phyloP scores from a whole-genome alignment of 2,329 filamentous ascomycete genomes.

The Verticillium alfalfae region DNA sequence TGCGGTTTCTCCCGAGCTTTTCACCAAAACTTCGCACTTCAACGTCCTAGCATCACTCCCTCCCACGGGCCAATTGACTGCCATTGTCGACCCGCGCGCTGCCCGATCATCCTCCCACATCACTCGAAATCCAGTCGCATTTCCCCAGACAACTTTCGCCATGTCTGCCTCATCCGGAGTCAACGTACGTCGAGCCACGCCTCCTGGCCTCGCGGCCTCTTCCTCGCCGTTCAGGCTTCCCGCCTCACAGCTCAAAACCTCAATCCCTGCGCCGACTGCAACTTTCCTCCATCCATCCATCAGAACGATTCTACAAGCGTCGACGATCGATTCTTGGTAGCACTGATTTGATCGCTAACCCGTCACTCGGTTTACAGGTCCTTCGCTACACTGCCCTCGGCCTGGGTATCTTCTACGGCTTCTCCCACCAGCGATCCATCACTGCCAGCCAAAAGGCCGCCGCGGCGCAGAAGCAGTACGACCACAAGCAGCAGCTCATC shows the following conservation, averaged over 20 bases:
- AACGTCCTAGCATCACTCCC: constrained; percentile 25
- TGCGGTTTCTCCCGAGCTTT: constrained; percentile 42
- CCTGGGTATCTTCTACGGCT: constrained; percentile 89
- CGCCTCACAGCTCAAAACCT: background rate
- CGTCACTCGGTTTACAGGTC: constrained; percentile 56
- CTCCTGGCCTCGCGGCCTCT: constrained; percentile 14
- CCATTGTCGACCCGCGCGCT: constrained; percentile 29
- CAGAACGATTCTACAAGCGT: background rate
- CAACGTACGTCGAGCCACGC: constrained; percentile 48
- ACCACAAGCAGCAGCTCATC: constrained; percentile 89
- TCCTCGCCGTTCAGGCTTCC: constrained; percentile 4
- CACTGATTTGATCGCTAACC: background rate
- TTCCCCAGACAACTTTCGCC: constrained; percentile 36
- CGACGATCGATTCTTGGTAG: background rate
- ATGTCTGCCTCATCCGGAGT: constrained; percentile 62
- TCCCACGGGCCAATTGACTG: constrained; percentile 39
- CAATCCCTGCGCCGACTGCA: constrained; percentile 1
- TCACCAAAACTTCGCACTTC: constrained; percentile 32
- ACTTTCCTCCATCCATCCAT: background rate
- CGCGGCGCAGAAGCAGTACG: constrained; percentile 74
- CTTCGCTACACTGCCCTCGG: constrained; percentile 94
- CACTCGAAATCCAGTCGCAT: constrained; percentile 31
- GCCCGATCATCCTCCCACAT: constrained; percentile 26
- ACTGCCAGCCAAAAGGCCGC: constrained; percentile 63
- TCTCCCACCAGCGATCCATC: constrained; percentile 86